Conservation (phyloP, 2,329 filamentous ascomycete species). For the Colletotrichum godetiae region DNA sequence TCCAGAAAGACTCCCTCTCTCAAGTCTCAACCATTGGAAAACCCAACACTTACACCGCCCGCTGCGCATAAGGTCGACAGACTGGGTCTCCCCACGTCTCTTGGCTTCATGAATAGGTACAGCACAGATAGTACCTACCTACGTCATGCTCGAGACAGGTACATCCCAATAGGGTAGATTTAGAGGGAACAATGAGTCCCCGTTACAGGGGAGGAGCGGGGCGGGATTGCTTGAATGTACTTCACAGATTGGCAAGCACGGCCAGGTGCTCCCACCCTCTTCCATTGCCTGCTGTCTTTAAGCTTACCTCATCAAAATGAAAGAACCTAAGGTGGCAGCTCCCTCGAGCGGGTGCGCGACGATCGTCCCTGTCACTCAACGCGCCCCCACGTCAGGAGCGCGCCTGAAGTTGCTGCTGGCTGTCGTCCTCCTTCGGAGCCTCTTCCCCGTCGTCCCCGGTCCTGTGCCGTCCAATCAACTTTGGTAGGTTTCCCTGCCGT, state of each 20-base stretch:
- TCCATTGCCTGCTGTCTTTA: no score
- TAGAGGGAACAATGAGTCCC: not conserved
- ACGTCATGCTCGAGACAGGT: slow-evolving; percentile 10
- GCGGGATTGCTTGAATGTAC: slow-evolving; percentile 27
- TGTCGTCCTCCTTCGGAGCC: slow-evolving; percentile 2
- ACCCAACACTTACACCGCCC: slow-evolving; percentile 31
- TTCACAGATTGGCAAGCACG: not conserved
- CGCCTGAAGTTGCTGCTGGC: not conserved
- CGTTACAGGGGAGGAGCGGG: slow-evolving; percentile 10
- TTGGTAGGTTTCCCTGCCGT: not conserved
- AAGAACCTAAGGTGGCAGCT: not conserved
- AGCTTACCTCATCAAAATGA: not conserved
- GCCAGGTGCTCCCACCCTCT: no score
- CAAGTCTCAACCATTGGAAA: slow-evolving; percentile 26
- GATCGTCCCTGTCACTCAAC: not conserved
- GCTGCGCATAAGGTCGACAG: slow-evolving; percentile 10
- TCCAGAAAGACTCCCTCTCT: not conserved
- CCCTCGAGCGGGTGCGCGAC: not conserved
- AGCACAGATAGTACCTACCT: not conserved
- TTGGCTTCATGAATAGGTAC: slow-evolving; percentile 3
- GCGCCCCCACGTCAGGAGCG: slow-evolving; percentile 21
- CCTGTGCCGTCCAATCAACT: slow-evolving; percentile 19
- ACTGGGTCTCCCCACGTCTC: slow-evolving; percentile 8
- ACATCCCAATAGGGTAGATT: slow-evolving; percentile 14
- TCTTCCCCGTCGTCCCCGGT: slow-evolving; percentile 14